Base-by-base conservation (phyloP, 1,284 basidiomycete species). In the Inonotus obliquus region DNA sequence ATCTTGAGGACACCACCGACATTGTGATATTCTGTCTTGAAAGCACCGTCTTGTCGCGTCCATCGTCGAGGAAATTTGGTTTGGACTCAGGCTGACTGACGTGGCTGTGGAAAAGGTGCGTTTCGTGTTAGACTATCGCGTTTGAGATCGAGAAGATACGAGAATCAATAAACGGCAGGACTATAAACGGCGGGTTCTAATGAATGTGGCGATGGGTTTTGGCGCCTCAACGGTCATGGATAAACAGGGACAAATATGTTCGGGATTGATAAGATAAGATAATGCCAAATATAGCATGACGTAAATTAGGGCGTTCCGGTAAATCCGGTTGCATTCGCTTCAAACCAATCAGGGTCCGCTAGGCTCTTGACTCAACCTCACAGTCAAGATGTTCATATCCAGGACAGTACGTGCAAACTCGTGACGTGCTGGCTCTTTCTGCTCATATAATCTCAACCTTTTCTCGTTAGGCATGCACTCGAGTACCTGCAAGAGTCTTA, bases 1-100 rank as follows among this genome's bases (percentile, higher is more conserved):
- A 41, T 41, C 39, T 48, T 48, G 61, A 63, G 14, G 61, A 59
- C 1, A 51, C 25, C 21, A 49, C 23, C 13, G 61, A 52, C 56
- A 63, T 63, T 53, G 55, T 49, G 38, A 41, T 41, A 39, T 13
- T 38, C 1, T 29, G n/a, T 52, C 51, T 38, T 35, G 49, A 59
- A 39, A 23, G 14, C 21, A 23, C 11, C 10, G 14, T 47, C 23
- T 51, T 45, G 23, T 39, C 38, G 5, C 10, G 25, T 38, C 32
- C 17, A n/a, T 25, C 14, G 27, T 25, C n/a, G 25, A 17, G 38
- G 32, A 32, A 32, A 32, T 32, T 32, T 32, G 4, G 32, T 32
- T 32, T 9, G 32, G 9, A 9, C 32, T 9, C 32, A 14, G 48
- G 27, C 48, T 49, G 21, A 49, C 48, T 23, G 9, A 49, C 23